Percentiles rank a stretch among this genome's conserved stretches.
Evolutionary conservation across 768 basidiomycete genomes (phyloP).

Genomic region (Pilatotrama ljubarskyi): DNA sequence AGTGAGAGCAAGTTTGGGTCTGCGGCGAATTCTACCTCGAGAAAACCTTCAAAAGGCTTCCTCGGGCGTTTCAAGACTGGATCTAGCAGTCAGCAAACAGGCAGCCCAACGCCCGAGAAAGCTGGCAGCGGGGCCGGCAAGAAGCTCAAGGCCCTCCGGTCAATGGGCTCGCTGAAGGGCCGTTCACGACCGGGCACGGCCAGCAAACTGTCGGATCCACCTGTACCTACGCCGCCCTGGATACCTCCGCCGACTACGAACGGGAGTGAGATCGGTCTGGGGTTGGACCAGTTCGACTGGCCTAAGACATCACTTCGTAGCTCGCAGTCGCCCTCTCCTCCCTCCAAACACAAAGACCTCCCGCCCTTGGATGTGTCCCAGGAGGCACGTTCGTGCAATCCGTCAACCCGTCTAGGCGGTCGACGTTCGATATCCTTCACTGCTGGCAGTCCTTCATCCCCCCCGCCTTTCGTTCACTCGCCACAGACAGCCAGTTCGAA

Average conservation of each 20-base stretch:
- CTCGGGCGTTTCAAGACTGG: constrained; percentile 60
- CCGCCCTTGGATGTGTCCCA: constrained; percentile 39
- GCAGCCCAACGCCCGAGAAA: constrained; percentile 42
- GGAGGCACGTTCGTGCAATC: constrained; percentile 27
- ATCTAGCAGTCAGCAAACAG: constrained; percentile 43
- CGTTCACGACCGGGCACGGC: constrained; percentile 2
- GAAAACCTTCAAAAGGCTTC: constrained; percentile 70
- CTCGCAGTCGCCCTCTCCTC: constrained; percentile 26
- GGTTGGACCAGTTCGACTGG: constrained; percentile 51
- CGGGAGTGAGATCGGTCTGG: constrained; percentile 27
- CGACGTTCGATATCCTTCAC: constrained; percentile 71
- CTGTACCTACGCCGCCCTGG: constrained; percentile 19
- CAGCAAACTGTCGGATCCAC: constrained; percentile 15
- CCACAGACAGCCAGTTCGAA: constrained; percentile 40
- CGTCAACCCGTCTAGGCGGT: constrained; percentile 49
- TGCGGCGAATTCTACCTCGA: constrained; percentile 38
- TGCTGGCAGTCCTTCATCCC: constrained; percentile 52
- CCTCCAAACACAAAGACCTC: constrained; percentile 26
- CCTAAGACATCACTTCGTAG: constrained; percentile 6
- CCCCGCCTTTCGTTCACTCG: constrained; percentile 43
- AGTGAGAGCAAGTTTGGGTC: constrained; percentile 35
- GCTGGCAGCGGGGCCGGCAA: constrained; percentile 41
- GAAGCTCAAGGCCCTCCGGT: constrained; percentile 71
- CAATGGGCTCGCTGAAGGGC: constrained; percentile 78
- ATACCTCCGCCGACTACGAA: constrained; percentile 8